Evolutionary conservation across 2,329 filamentous ascomycete species (phyloP), one percentile per base, ranked within the genome.

Genomic region (Stachybotrys echinatus): DNA sequence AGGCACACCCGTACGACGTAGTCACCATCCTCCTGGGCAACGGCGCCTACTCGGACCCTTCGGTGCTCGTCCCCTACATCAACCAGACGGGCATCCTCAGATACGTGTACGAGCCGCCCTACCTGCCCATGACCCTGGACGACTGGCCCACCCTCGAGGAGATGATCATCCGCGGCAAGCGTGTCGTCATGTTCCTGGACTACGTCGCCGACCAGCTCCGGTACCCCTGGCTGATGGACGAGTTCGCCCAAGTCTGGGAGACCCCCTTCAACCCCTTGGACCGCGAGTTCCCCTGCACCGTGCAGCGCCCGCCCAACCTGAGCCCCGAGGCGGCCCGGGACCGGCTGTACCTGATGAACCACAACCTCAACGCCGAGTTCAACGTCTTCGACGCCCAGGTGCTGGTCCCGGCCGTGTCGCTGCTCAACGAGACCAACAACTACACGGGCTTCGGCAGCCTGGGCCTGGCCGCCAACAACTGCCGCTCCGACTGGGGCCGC

Each of bases 181-280:
- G 89, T 12, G 85, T 88, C 2, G 77, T 95, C 54, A 78, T 94
- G 66, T 90, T 94, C 69, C 79, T 95, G 71, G 90, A 95, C 70
- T 95, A 95, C 72, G 75, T 85, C 56, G 88, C 90, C 56, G 84
- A 96, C 65, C 88, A 95, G 68, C 81, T 76, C 1, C 75, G 77
- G 19, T 85, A 89, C 18, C 90, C 92, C 0, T 96, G 89, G 82
- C 79, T 96, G 40, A 75, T 96, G 39, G 89, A 95, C 65, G 79
- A 96, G 68, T 96, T 96, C 72, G 81, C 80, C 6, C 88, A 95
- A 62, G 80, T 95, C 71, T 96, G 89, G 88, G 89, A 96, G 71
- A 92, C 91, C 1, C 88, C 89, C 0, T 96, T 95, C 64, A 88
- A 90, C 48, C 90, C 83, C 3, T 62, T 67, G 17, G 65, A 83